These are phyloP conservation scores for Tilletia walkeri DNA, from an alignment of 1,284 basidiomycete genomes.

Conservation along the genomic window DNA sequence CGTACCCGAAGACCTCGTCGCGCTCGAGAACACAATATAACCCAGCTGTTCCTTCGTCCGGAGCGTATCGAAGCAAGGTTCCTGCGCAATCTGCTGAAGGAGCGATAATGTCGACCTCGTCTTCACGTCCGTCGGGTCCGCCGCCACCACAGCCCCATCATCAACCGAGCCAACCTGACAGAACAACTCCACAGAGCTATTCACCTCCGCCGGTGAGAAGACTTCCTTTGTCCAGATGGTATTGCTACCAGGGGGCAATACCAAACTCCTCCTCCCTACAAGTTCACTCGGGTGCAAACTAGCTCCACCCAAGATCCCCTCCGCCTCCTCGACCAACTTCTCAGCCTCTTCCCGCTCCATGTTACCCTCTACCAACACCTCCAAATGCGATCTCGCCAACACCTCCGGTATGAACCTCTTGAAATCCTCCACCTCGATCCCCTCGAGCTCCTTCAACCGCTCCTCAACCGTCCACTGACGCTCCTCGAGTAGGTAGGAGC, in stretches of 20 bases:
- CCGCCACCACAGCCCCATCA: conserved; percentile 59
- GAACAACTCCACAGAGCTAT: conserved; percentile 64
- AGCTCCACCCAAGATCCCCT: conserved; percentile 67
- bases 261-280: conserved; percentile 37
- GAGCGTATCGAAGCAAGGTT: conserved; percentile 88
- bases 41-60: conserved; percentile 97
- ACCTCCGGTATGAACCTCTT: conserved; percentile 68
- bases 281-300: conserved; percentile 51
- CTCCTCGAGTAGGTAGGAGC: conserved; percentile 70
- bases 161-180: conserved; percentile 40
- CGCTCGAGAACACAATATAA: conserved; percentile 61
- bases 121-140: conserved; percentile 39
- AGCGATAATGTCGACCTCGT: conserved; percentile 45
- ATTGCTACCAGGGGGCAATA: conserved; percentile 66
- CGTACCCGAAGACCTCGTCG: conserved; percentile 59
- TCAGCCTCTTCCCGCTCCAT: conserved; percentile 78
- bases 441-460: conserved; percentile 74
- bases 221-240: conserved; percentile 69
- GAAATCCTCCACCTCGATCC: conserved; percentile 71
- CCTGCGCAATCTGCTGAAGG: conserved; percentile 58
- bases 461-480: conserved; percentile 77
- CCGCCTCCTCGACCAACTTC: conserved; percentile 70
- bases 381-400: conserved; percentile 69
- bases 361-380: conserved; percentile 82
- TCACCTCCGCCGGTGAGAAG: conserved; percentile 82